Conservation (phyloP, 2,329 filamentous ascomycete genomes). For the Nemania sp. region DNA sequence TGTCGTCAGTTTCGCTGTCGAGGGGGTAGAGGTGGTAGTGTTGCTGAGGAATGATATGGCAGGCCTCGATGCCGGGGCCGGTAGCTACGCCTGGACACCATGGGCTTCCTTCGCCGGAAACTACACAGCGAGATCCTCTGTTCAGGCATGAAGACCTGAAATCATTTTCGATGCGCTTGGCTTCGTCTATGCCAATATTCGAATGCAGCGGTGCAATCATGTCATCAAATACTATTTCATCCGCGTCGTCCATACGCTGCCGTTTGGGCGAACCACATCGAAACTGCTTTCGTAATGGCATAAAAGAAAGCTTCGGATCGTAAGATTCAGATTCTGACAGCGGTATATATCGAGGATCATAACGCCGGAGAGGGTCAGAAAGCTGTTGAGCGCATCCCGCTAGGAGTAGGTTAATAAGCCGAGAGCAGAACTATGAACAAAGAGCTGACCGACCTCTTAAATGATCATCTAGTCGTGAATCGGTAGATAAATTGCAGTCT, state of each 20-base stretch:
- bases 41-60: constrained; percentile 8
- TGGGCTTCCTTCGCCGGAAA: constrained; percentile 11
- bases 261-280: constrained; percentile 1
- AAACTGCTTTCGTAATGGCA: background rate
- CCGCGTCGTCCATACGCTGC: background rate
- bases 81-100: constrained; percentile 1
- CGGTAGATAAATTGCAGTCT: constrained; percentile 1
- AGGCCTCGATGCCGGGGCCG: constrained; percentile 6
- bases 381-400: constrained; percentile 6
- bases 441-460: constrained; percentile 1
- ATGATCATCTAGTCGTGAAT: constrained; percentile 4
- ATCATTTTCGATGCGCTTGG: background rate
- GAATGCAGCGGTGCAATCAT: background rate
- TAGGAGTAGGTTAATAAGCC: constrained; percentile 3
- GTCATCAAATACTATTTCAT: background rate
- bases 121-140: constrained; percentile 1
- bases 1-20: background rate
- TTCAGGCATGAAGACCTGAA: constrained; percentile 9
- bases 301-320: background rate
- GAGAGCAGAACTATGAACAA: background rate
- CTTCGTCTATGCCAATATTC: background rate
- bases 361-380: background rate
- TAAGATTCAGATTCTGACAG: background rate
- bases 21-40: constrained; percentile 14
- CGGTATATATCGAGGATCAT: constrained; percentile 5